Conservation (phyloP, 495 filamentous ascomycete species). For the Cenococcum geophilum region DNA sequence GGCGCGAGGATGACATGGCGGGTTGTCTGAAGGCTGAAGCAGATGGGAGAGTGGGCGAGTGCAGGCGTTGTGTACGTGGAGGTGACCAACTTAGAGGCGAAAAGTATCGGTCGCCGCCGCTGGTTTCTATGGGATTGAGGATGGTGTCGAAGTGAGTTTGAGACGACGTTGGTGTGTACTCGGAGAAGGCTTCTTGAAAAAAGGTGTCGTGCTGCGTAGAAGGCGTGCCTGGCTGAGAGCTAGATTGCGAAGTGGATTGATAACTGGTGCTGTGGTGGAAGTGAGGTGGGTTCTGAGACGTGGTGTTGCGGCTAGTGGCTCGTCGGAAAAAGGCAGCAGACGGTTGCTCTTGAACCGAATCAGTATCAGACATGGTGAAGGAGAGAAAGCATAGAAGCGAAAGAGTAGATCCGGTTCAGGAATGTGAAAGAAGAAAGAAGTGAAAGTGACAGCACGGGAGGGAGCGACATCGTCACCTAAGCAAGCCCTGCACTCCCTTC, state of each 20-base stretch:
- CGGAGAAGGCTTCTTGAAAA: slow-evolving; percentile 23
- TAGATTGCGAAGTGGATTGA: slow-evolving; percentile 6
- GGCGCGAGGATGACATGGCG: slow-evolving; percentile 14
- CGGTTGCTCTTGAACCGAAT: slow-evolving; percentile 4
- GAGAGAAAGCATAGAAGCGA: background rate
- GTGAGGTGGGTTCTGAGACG: slow-evolving; percentile 16
- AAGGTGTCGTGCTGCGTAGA: slow-evolving; percentile 1
- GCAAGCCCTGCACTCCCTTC: background rate
- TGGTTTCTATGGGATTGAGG: slow-evolving; percentile 21
- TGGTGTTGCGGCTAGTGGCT: slow-evolving; percentile 6
- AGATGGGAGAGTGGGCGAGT: background rate
- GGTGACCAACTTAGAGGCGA: background rate
- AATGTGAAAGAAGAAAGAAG: background rate
- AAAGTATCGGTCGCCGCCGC: background rate
- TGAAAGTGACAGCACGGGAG: background rate
- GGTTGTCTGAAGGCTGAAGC: background rate
- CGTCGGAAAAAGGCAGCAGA: background rate
- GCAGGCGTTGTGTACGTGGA: slow-evolving; percentile 6
- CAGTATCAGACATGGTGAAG: slow-evolving; percentile 19
- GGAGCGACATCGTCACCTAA: background rate
- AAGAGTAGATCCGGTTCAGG: background rate
- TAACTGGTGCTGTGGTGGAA: slow-evolving; percentile 19
- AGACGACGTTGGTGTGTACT: slow-evolving; percentile 7
- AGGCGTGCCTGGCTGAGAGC: slow-evolving; percentile 15
- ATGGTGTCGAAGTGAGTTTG: slow-evolving; percentile 20